Percentiles rank a stretch among this genome's conserved stretches.
phyloP scores from a whole-genome alignment of 805 yeast species.

The Saccharomycopsis javanensis region DNA sequence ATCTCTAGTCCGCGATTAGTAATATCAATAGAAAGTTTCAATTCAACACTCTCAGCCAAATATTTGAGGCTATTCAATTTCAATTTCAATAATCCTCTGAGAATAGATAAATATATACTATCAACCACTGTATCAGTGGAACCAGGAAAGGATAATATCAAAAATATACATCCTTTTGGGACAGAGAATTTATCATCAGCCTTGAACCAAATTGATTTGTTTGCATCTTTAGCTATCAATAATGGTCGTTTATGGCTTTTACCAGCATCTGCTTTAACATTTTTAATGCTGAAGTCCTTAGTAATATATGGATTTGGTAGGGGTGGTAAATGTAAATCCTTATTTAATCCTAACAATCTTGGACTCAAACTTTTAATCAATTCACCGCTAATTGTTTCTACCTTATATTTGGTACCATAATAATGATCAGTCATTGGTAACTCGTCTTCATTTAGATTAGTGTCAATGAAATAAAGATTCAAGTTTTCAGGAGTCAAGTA shows the following conservation, averaged over 20 bases:
- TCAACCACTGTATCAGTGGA: constrained; percentile 50
- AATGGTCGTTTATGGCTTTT: constrained; percentile 44
- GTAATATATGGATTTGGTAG: constrained; percentile 74
- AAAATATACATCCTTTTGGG: constrained; percentile 70
- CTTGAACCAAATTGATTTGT: constrained; percentile 68
- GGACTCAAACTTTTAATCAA: constrained; percentile 29
- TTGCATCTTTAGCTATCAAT: constrained; percentile 39
- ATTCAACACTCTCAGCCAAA: constrained; percentile 77
- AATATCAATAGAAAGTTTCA: constrained; percentile 45
- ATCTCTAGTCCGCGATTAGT: constrained; percentile 65
- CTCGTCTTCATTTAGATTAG: constrained; percentile 39
- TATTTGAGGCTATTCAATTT: constrained; percentile 67
- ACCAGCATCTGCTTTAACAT: constrained; percentile 23
- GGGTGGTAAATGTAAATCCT: constrained; percentile 39
- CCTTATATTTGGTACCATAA: constrained; percentile 80
- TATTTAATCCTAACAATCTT: constrained; percentile 23
- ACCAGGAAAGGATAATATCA: constrained; percentile 57
- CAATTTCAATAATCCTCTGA: constrained; percentile 66
- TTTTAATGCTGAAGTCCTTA: constrained; percentile 56
- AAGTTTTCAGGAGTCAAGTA: constrained; percentile 51
- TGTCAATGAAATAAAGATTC: constrained; percentile 46
- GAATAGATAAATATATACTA: constrained; percentile 49
- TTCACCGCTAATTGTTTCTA: constrained; percentile 34
- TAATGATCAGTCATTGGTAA: constrained; percentile 56
- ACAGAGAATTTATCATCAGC: constrained; percentile 82